These are phyloP conservation scores for Xylariaceae sp. DNA, from an alignment of 2,329 filamentous ascomycete species.

Conservation along the genomic window DNA sequence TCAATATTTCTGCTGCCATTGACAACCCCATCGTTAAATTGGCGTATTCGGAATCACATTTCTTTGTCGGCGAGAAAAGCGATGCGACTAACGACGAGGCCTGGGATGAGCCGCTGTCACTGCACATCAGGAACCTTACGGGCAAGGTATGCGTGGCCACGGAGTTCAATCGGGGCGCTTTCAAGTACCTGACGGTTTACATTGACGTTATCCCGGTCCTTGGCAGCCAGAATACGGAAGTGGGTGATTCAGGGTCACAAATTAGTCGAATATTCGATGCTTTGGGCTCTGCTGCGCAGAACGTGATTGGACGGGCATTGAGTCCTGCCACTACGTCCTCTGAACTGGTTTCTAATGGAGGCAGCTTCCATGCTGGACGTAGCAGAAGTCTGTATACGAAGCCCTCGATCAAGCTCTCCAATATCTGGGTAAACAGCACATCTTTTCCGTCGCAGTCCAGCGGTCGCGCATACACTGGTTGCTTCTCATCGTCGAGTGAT, in stretches of 20 bases:
- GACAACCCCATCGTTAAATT: constrained; percentile 28
- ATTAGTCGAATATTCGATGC: too few species aligned
- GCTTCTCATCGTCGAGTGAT: constrained; percentile 45
- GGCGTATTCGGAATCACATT: constrained; percentile 33
- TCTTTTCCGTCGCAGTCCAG: constrained; percentile 38
- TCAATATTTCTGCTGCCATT: constrained; percentile 25
- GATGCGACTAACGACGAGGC: constrained; percentile 31
- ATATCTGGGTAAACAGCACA: constrained; percentile 36
- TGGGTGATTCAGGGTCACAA: constrained; percentile 9
- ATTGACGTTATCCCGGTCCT: constrained; percentile 20
- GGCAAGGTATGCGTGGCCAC: constrained; percentile 27
- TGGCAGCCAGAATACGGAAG: constrained; percentile 12
- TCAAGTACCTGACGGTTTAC: constrained; percentile 36
- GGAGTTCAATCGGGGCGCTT: constrained; percentile 32
- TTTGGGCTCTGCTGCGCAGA: too few species aligned
- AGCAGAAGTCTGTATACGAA: constrained; percentile 9
- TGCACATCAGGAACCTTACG: constrained; percentile 23
- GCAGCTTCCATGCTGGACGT: background rate
- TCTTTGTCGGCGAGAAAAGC: constrained; percentile 28
- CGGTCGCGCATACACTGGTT: constrained; percentile 48
- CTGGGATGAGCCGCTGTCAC: constrained; percentile 28
- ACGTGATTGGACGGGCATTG: too few species aligned
- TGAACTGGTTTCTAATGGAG: background rate
- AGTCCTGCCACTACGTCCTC: too few species aligned
- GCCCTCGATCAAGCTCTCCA: constrained; percentile 27